phyloP scores from a whole-genome alignment of 1,284 basidiomycete species.

The Irpex sp. region DNA sequence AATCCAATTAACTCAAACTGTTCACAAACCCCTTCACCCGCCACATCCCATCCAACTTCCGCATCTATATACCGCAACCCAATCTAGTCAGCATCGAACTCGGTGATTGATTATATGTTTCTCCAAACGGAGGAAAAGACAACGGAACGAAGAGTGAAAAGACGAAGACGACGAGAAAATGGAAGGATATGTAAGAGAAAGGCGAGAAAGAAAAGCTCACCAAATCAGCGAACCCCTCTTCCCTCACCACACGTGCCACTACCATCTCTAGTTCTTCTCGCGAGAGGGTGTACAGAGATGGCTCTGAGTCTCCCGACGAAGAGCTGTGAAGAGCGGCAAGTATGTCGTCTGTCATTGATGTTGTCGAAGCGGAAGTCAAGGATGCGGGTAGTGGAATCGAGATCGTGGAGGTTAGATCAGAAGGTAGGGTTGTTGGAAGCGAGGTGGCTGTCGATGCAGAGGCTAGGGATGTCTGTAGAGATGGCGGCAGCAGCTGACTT shows the following conservation, averaged over 20 bases:
- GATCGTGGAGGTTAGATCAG: too few species aligned
- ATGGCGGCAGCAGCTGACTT: too few species aligned
- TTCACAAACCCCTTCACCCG: constrained; percentile 15
- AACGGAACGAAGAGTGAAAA: too few species aligned
- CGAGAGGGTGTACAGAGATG: constrained; percentile 24
- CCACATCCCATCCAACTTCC: constrained; percentile 21
- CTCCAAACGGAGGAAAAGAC: too few species aligned
- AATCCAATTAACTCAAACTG: constrained; percentile 4
- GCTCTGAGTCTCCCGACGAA: not conserved
- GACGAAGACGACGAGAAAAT: too few species aligned
- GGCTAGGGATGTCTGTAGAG: too few species aligned
- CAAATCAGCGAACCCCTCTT: constrained; percentile 30
- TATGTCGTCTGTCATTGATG: constrained; percentile 1
- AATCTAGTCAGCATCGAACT: not conserved
- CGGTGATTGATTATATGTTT: not conserved
- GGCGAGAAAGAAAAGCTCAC: constrained; percentile 15
- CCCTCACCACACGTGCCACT: constrained; percentile 28
- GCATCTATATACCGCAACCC: constrained; percentile 11
- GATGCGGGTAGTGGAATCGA: not conserved
- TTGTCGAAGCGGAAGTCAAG: not conserved
- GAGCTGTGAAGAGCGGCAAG: constrained; percentile 13
- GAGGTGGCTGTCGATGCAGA: too few species aligned
- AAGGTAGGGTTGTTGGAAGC: too few species aligned
- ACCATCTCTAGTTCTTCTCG: constrained; percentile 27
- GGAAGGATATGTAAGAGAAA: not conserved